Evolutionary conservation across 306 rosid genomes (phyloP).

Genomic region (Morella rubra): DNA sequence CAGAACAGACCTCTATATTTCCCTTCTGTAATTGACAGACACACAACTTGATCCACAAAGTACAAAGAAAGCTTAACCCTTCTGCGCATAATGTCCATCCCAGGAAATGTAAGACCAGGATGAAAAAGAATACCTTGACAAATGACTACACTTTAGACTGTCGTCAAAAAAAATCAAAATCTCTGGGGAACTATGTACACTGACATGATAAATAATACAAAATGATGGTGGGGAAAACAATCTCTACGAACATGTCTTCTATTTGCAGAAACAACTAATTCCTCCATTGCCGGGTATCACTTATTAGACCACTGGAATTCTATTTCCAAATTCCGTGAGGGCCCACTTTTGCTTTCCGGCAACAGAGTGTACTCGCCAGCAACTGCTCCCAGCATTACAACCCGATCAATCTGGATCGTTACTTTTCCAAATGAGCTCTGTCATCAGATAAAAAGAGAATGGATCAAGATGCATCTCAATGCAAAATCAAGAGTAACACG

Average conservation of each 20-base stretch:
- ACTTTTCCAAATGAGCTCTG: constrained; percentile 98
- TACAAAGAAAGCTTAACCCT: constrained; percentile 34
- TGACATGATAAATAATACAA: constrained; percentile 53
- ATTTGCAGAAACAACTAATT: constrained; percentile 24
- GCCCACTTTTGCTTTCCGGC: constrained; percentile 95
- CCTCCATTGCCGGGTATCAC: constrained; percentile 30
- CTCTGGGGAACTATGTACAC: constrained; percentile 55
- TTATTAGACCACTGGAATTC: constrained; percentile 99
- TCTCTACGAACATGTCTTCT: constrained; percentile 27
- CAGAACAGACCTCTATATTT: constrained; percentile 36
- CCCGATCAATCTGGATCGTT: constrained; percentile 93
- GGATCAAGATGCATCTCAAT: constrained; percentile 1
- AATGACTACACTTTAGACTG: constrained; percentile 42
- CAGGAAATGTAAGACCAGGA: constrained; percentile 44
- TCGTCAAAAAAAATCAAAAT: constrained; percentile 41
- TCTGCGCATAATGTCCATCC: constrained; percentile 22
- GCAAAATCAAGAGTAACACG: not conserved
- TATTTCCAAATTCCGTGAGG: constrained; percentile 84
- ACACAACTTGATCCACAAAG: constrained; percentile 42
- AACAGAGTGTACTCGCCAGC: constrained; percentile 90
- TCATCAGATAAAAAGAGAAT: constrained; percentile 24
- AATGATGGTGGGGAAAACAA: constrained; percentile 25
- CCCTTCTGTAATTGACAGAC: constrained; percentile 32
- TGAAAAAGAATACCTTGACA: constrained; percentile 58
- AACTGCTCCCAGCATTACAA: constrained; percentile 96